Evolutionary conservation across 257 asterid species (phyloP).

Genomic region (Eustoma russellianum): DNA sequence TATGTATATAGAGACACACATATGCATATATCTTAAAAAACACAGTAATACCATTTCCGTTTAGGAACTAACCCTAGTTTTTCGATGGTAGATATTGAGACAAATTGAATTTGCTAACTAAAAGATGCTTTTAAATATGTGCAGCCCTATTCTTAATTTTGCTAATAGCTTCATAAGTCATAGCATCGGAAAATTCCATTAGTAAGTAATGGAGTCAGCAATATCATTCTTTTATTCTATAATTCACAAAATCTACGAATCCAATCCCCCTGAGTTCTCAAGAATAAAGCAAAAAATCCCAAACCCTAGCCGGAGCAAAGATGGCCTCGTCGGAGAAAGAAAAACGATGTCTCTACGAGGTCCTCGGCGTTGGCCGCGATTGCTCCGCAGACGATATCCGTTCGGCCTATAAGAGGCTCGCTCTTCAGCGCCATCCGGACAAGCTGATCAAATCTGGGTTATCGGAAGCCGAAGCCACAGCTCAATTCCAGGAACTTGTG

Average conservation of each 20-base stretch:
- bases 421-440: conserved; percentile 98
- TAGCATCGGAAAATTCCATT: too few species aligned
- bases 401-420: conserved; percentile 73
- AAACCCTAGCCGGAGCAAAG: conserved; percentile 2
- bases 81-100: too few species aligned
- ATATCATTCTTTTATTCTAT: too few species aligned
- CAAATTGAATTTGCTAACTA: too few species aligned
- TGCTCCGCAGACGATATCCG: conserved; percentile 79
- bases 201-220: too few species aligned
- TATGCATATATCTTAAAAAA: not conserved
- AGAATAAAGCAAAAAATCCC: too few species aligned
- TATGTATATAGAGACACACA: not conserved
- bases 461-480: conserved; percentile 84
- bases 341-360: conserved; percentile 87
- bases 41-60: not conserved
- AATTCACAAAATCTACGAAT: too few species aligned
- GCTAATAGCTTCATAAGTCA: too few species aligned
- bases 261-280: conserved; percentile 4
- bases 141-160: too few species aligned
- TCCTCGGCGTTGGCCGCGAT: conserved; percentile 59
- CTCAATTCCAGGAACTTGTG: conserved; percentile 85
- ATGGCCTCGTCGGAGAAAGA: conserved; percentile 70
- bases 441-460: conserved; percentile 75
- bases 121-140: too few species aligned
- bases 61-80: not conserved